These are phyloP conservation scores for Cryptococcus floricola DNA, from an alignment of 1,284 basidiomycete genomes.

Conservation along the genomic window DNA sequence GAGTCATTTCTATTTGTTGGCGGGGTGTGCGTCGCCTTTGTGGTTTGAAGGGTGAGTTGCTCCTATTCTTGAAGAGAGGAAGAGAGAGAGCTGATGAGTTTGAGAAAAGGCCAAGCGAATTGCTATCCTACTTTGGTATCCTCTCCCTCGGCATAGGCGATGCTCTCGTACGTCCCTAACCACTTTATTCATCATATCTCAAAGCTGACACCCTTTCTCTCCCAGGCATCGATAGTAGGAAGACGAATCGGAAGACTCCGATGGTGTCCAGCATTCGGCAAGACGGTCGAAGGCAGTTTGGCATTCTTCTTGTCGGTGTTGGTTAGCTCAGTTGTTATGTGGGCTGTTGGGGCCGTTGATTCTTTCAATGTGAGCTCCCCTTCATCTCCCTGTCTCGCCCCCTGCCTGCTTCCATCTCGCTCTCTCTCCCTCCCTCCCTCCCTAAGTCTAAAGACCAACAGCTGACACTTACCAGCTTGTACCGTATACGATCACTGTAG, in stretches of 20 bases:
- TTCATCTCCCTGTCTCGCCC: neutral
- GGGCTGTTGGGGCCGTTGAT: slow-evolving; percentile 65
- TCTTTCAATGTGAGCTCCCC: slow-evolving; percentile 64
- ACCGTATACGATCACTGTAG: slow-evolving; percentile 51
- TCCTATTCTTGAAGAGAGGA: neutral
- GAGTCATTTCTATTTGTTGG: slow-evolving; percentile 94
- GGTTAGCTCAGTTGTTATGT: slow-evolving; percentile 64
- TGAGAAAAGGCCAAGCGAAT: slow-evolving; percentile 58
- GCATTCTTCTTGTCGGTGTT: slow-evolving; percentile 76
- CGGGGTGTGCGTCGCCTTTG: slow-evolving; percentile 85
- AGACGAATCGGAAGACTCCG: slow-evolving; percentile 70
- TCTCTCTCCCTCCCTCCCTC: neutral
- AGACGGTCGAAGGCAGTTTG: slow-evolving; percentile 86
- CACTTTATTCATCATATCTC: neutral
- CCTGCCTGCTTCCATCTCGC: neutral
- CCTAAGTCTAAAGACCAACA: neutral
- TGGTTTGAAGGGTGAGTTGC: slow-evolving; percentile 89
- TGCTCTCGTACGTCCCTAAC: slow-evolving; percentile 62
- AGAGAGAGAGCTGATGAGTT: neutral
- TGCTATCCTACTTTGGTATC: slow-evolving; percentile 84
- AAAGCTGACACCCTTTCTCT: neutral
- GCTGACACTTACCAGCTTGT: slow-evolving; percentile 6
- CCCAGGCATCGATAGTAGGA: slow-evolving; percentile 84
- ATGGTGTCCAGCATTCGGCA: slow-evolving; percentile 78
- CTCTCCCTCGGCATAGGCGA: slow-evolving; percentile 90